Evolutionary conservation across 192 early-diverging fungal genomes (phyloP).

Genomic region (Diversispora epigaea): DNA sequence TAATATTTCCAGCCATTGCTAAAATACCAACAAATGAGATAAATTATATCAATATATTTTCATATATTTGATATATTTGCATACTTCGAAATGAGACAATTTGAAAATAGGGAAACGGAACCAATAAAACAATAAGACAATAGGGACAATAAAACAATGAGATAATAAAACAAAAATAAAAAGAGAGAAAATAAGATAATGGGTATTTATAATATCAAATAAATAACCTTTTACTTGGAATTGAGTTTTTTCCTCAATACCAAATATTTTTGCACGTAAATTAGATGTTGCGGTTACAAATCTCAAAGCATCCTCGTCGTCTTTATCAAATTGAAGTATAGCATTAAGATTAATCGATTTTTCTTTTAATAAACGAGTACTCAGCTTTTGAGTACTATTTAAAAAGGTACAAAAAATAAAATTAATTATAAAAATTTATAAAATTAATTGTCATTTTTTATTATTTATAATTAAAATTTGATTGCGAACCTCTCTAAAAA

Average conservation of each 20-base stretch:
- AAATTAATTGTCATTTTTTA: too few relatives aligned
- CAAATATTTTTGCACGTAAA: slow-evolving; percentile 79
- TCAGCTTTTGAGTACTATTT: slow-evolving; percentile 54
- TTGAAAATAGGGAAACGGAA: background rate
- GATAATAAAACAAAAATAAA: background rate
- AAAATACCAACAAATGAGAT: background rate
- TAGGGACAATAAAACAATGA: too few relatives aligned
- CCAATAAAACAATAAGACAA: background rate
- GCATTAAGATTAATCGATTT: slow-evolving; percentile 51
- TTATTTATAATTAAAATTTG: background rate
- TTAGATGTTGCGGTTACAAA: slow-evolving; percentile 95
- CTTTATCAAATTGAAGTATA: slow-evolving; percentile 87
- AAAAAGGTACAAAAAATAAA: background rate
- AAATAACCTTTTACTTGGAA: slow-evolving; percentile 83
- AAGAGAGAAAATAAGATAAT: background rate
- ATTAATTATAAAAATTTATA: too few relatives aligned
- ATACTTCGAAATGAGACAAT: too few relatives aligned
- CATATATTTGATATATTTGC: too few relatives aligned
- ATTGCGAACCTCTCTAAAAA: slow-evolving; percentile 69
- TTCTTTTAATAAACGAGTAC: slow-evolving; percentile 45
- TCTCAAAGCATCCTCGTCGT: slow-evolving; percentile 84
- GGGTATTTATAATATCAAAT: slow-evolving; percentile 43
- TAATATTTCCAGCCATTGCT: slow-evolving; percentile 99
- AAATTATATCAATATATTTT: too few relatives aligned
- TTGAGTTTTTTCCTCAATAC: slow-evolving; percentile 72